A percentile compares a stretch with the other conserved stretches of the same genome.
Evolutionary conservation across 2,329 filamentous ascomycete genomes (phyloP).

Genomic region (Diaporthe batatas): DNA sequence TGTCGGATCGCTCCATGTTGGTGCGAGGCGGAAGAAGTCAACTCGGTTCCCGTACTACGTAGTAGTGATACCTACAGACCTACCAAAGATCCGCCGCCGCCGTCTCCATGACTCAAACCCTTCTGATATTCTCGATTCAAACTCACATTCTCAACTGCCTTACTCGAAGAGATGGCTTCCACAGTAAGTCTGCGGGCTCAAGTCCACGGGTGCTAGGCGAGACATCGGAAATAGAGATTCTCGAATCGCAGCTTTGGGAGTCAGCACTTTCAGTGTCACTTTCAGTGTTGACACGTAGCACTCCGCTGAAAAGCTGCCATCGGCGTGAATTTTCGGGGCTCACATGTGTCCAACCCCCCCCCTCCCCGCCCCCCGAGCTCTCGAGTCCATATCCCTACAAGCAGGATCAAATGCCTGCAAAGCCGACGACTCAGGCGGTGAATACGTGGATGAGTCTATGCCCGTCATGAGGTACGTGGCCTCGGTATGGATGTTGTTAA

Average conservation of each 20-base stretch:
- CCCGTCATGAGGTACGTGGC: background rate
- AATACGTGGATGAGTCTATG: background rate
- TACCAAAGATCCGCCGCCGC: background rate
- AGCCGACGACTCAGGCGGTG: background rate
- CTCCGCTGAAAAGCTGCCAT: no score
- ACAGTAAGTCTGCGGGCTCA: no score
- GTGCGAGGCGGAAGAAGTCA: background rate
- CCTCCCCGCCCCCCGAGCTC: background rate
- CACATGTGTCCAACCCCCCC: background rate
- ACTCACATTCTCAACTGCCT: no score
- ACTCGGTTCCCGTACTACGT: background rate
- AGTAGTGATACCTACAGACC: background rate
- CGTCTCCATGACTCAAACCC: background rate
- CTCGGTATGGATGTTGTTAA: background rate
- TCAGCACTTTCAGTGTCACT: no score
- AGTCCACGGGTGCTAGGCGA: background rate
- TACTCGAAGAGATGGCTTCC: no score
- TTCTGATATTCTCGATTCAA: background rate
- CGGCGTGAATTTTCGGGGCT: no score
- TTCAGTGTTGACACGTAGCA: no score
- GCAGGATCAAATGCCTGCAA: no score
- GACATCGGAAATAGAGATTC: background rate
- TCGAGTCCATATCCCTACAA: background rate
- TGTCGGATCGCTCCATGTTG: no score
- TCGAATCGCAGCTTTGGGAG: background rate